Evolutionary conservation across 345 rosid species (phyloP).

Genomic region (Eucalyptus cloeziana): DNA sequence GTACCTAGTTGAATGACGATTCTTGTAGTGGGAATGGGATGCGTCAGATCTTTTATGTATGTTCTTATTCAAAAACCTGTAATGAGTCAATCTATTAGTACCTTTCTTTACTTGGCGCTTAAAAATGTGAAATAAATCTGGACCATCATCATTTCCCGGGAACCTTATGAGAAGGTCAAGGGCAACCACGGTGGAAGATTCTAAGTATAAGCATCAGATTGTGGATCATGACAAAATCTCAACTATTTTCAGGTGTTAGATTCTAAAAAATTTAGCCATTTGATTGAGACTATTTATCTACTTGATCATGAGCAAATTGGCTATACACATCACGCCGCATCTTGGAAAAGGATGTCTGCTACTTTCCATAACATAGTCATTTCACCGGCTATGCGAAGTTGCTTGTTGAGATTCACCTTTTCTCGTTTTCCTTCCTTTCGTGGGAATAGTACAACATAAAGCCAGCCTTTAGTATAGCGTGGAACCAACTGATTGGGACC

Average conservation of each 20-base stretch:
- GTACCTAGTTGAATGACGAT: background rate
- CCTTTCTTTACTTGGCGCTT: background rate
- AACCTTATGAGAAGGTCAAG: background rate
- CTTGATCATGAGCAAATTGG: no score
- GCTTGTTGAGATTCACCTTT: no score
- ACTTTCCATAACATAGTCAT: no score
- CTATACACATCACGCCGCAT: no score
- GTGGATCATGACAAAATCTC: background rate
- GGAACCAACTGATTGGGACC: no score
- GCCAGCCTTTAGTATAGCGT: no score
- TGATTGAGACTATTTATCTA: no score
- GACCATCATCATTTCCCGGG: background rate
- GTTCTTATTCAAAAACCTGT: background rate
- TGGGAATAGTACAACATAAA: no score
- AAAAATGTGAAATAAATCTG: background rate
- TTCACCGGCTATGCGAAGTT: no score
- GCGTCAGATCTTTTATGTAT: background rate
- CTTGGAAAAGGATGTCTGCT: no score
- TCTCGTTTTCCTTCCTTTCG: no score
- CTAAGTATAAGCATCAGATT: background rate
- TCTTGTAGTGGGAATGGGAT: background rate
- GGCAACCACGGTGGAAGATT: background rate
- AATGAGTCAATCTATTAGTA: background rate
- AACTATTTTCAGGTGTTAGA: background rate
- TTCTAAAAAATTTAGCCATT: background rate